Evolutionary conservation across 2,329 filamentous ascomycete species (phyloP), one percentile per base, ranked within the genome.

Genomic region (Diplodia seriata): DNA sequence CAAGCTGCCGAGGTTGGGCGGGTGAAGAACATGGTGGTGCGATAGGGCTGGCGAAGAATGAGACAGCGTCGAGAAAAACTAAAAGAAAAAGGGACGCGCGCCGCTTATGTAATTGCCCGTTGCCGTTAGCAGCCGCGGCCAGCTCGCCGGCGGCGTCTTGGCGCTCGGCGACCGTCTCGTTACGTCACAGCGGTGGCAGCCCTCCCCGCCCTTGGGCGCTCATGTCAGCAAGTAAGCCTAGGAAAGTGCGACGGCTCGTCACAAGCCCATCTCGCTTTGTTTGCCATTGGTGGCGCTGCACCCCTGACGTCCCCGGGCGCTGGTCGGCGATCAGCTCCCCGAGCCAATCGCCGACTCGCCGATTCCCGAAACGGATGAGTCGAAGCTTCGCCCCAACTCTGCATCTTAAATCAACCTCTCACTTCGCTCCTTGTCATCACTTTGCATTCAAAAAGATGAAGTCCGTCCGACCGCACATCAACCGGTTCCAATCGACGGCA

Each of bases 1-100:
- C 43, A 23, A 31, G 62, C 51, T 20, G 50, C 62, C 50, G 47
- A 55, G 8, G 50, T 38, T 54, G 43, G 20, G 51, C 62, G 50
- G 23, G 18, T 55, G 50, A 23, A 36, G 18, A 65, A 55, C 62
- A 65, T 65, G 56, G 40, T 47, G 36, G 56, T 47, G 36, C n/a
- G 23, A 29, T 33, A 31, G 54, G 20, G 54, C 31, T 43, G 56
- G 12, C 20, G 14, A 57, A 40, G n/a, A 40, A 26, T 26, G 15
- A 8, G 54, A 40, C 36, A 57, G 36, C 40, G 12, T 26, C 18
- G 20, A 38, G 31, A 23, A 15, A 57, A 47, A n/a, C n/a, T 20
- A 20, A 6, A 47, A 47, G n/a, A 9, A 20, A 38, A 47, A 20
- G 18, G 43, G 18, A 47, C 43, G 43, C 7, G 43, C 7, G 8